Evolutionary conservation across 2,329 filamentous ascomycete species (phyloP).

Genomic region (Ophiocordyceps camponoti-leonardi): DNA sequence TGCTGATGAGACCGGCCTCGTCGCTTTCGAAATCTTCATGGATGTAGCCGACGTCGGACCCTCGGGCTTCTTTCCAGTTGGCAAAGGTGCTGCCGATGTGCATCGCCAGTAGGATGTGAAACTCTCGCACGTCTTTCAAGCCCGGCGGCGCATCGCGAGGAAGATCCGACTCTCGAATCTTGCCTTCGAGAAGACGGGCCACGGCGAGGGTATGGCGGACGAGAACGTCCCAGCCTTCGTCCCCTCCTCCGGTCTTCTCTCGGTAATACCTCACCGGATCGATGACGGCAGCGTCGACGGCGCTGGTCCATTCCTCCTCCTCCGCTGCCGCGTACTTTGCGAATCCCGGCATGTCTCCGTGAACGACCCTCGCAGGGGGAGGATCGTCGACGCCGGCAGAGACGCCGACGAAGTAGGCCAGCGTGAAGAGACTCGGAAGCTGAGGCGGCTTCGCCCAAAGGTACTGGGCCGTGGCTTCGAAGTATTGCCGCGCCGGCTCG

Average conservation of each 20-base stretch:
- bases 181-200: background rate
- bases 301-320: background rate
- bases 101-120: background rate
- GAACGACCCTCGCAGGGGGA: background rate
- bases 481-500: background rate
- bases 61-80: background rate
- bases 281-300: background rate
- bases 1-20: background rate
- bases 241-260: background rate
- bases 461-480: background rate
- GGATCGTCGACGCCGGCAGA: background rate
- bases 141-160: background rate
- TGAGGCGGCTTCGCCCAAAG: background rate
- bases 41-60: background rate
- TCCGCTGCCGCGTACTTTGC: background rate
- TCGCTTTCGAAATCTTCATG: background rate
- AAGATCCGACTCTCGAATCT: background rate
- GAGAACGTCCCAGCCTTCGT: background rate
- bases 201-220: background rate
- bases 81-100: background rate
- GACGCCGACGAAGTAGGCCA: background rate
- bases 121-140: background rate
- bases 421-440: background rate
- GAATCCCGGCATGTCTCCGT: background rate
- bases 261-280: background rate